These are phyloP conservation scores for Scheffersomyces parashehatae DNA, from an alignment of 1,139 yeast species.

Conservation along the genomic window DNA sequence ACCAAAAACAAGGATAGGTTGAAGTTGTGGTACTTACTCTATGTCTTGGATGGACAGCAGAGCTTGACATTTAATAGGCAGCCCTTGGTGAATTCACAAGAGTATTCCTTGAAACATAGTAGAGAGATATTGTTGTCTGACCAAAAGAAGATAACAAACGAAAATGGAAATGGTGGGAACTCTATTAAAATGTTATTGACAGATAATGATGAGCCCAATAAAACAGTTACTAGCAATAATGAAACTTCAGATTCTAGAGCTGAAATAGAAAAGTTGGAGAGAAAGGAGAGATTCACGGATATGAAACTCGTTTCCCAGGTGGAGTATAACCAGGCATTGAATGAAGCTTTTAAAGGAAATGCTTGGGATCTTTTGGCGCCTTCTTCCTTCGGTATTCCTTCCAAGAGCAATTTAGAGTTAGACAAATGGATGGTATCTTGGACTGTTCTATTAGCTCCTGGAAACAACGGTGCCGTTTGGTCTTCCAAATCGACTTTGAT, in stretches of 20 bases:
- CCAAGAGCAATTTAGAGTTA: constrained; percentile 63
- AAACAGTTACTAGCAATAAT: background rate
- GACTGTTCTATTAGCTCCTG: constrained; percentile 69
- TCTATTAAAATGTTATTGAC: background rate
- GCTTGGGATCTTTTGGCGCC: constrained; percentile 68
- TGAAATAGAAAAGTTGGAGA: constrained; percentile 12
- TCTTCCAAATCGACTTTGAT: constrained; percentile 69
- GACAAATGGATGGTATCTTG: constrained; percentile 83
- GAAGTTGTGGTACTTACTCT: constrained; percentile 68
- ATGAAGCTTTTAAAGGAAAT: constrained; percentile 57
- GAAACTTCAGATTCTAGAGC: constrained; percentile 1
- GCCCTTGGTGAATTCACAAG: constrained; percentile 52
- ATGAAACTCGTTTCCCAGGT: constrained; percentile 70
- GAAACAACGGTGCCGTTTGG: constrained; percentile 64
- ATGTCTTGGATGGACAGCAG: constrained; percentile 70
- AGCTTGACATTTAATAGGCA: constrained; percentile 61
- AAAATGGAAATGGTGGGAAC: background rate
- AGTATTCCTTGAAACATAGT: constrained; percentile 44
- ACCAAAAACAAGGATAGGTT: constrained; percentile 42
- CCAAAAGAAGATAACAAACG: constrained; percentile 5
- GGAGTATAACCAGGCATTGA: constrained; percentile 68
- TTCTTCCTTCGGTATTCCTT: constrained; percentile 64
- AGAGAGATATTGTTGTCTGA: constrained; percentile 29
- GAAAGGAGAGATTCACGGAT: constrained; percentile 39
- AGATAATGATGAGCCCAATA: background rate